Base-by-base conservation (phyloP, 495 filamentous ascomycete species). In the Podospora australis region DNA sequence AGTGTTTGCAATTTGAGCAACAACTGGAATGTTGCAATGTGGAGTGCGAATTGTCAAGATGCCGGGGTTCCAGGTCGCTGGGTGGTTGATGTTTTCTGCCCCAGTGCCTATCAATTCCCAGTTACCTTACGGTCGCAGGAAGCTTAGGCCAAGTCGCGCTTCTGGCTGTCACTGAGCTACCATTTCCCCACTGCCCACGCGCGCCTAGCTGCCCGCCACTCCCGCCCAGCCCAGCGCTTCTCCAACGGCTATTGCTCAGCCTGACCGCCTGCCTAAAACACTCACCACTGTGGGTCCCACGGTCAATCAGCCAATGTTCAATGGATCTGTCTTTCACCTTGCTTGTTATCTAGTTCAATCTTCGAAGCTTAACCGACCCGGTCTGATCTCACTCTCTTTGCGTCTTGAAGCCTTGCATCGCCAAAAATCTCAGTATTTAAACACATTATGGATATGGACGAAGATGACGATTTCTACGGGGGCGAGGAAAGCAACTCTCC, bases 381-480 rank as follows among this genome's bases (percentile, higher is more conserved):
- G n/a, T n/a, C n/a, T n/a, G n/a, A n/a, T n/a, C n/a, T 21, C 29
- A 20, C 26, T 17, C 28, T 34, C 20, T 34, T 13, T 16, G 44
- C 19, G 35, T 11, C 14, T 28, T 34, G 34, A 29, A 49, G 26
- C 21, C 16, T n/a, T 2, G 11, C 21, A 34, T 35, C 7, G 9
- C 16, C 28, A 19, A 39, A 32, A 14, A 20, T 21, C 0, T 9
- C 28, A 14, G 19, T 28, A 45, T 30, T 26, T 4, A 22, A 48
- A 16, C 22, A 14, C 48, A 69, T 41, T 38, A 84, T 84, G 81
- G 82, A 86, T 63, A 70, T 78, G 22, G 81, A 84, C 58, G 82
- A 84, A 48, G 81, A 86, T 35, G 81, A 84, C 49, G 82, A 86
- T 54, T 80, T 86, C 57, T 86, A 86, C 60, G 75, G 72, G 34